Percentiles rank a stretch among this genome's conserved stretches.
Evolutionary conservation across 2,329 filamentous ascomycete genomes (phyloP).

Genomic region (Beauveria rudraprayagi): DNA sequence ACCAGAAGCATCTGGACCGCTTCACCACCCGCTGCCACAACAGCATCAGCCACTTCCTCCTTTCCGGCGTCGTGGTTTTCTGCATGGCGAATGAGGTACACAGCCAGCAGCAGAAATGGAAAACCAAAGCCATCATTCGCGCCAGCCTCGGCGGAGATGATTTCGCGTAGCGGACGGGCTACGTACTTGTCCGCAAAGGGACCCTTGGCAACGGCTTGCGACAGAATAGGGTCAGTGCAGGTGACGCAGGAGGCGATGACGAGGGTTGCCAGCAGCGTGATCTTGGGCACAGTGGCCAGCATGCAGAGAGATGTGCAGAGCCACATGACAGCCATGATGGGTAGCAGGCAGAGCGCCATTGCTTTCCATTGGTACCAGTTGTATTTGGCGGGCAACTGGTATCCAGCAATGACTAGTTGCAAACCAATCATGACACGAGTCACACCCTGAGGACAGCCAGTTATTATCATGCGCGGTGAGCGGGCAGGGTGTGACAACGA

Average conservation of each 20-base stretch:
- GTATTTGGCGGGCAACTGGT: slow-evolving; percentile 52
- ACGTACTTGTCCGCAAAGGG: slow-evolving; percentile 54
- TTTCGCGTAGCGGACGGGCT: slow-evolving; percentile 46
- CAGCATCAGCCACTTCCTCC: background rate
- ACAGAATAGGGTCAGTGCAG: slow-evolving; percentile 54
- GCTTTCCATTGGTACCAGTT: slow-evolving; percentile 40
- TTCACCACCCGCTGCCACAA: background rate
- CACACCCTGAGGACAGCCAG: slow-evolving; percentile 28
- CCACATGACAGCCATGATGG: slow-evolving; percentile 57
- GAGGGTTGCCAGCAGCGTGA: slow-evolving; percentile 44
- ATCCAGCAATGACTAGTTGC: slow-evolving; percentile 56
- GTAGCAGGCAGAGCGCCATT: slow-evolving; percentile 46
- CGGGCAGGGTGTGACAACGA: slow-evolving; percentile 2
- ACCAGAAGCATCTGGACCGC: slow-evolving; percentile 13
- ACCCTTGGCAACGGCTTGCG: slow-evolving; percentile 51
- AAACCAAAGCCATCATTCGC: slow-evolving; percentile 57
- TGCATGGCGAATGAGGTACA: slow-evolving; percentile 48
- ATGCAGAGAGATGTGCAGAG: slow-evolving; percentile 49
- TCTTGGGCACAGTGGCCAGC: slow-evolving; percentile 43
- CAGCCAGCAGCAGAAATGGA: slow-evolving; percentile 51
- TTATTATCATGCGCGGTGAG: background rate
- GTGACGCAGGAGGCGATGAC: slow-evolving; percentile 55
- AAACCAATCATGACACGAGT: slow-evolving; percentile 54
- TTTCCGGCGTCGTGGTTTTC: slow-evolving; percentile 24
- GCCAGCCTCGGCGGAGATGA: slow-evolving; percentile 55